These are phyloP conservation scores for Scorias spongiosa DNA, from an alignment of 2,329 filamentous ascomycete genomes.

Conservation along the genomic window DNA sequence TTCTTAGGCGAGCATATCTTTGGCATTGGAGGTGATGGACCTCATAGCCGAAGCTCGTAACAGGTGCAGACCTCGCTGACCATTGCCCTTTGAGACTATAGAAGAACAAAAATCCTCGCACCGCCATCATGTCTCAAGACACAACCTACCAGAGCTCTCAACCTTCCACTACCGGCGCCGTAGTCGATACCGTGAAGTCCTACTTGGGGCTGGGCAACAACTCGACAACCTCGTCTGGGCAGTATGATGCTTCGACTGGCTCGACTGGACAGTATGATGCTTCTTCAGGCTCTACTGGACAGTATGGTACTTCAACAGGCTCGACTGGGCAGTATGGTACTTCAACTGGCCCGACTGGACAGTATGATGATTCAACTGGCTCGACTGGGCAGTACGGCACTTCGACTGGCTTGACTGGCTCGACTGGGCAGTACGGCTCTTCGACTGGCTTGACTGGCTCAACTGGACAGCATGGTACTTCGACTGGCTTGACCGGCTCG, in stretches of 20 bases:
- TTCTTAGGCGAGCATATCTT: not conserved
- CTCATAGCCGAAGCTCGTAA: not conserved
- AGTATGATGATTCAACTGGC: no score
- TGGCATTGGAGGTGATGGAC: not conserved
- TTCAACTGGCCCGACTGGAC: no score
- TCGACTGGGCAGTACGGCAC: not conserved
- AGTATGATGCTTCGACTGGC: not conserved
- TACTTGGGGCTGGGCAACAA: slow-evolving; percentile 9
- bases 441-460: slow-evolving; percentile 3
- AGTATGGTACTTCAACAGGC: no score
- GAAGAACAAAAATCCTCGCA: not conserved
- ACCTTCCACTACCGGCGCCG: not conserved
- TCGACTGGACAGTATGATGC: no score
- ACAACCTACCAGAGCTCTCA: not conserved
- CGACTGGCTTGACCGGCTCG: no score
- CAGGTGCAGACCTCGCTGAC: not conserved
- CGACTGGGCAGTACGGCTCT: no score
- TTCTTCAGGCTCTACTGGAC: not conserved
- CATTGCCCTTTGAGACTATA: not conserved
- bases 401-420: no score
- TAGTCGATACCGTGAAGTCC: slow-evolving; percentile 10
- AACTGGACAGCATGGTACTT: not conserved
- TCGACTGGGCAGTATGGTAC: no score
- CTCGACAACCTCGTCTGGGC: not conserved
- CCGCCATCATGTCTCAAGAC: not conserved